Evolutionary conservation across 768 basidiomycete species (phyloP).

Genomic region (Tulasnella sp.): DNA sequence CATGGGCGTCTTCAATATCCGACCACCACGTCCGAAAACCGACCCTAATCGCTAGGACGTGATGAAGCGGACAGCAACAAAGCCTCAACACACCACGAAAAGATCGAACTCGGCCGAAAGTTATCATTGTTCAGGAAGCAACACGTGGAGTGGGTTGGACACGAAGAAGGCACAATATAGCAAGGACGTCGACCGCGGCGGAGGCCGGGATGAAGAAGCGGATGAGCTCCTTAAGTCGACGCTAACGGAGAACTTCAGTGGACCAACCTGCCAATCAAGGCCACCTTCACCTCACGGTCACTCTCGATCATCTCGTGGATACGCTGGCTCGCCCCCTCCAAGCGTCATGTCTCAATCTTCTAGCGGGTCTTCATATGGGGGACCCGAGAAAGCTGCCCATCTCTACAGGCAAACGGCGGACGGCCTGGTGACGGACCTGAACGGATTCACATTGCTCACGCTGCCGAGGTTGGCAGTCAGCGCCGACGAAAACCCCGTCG

Average conservation of each 20-base stretch:
- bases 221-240: too few relatives aligned
- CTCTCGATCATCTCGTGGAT: slow-evolving; percentile 25
- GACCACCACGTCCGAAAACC: neutral
- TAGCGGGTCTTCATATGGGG: too few relatives aligned
- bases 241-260: too few relatives aligned
- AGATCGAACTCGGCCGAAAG: neutral
- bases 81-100: neutral
- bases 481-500: too few relatives aligned
- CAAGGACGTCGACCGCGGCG: neutral
- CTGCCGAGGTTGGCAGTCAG: too few relatives aligned
- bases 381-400: too few relatives aligned
- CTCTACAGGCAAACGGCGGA: too few relatives aligned
- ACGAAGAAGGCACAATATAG: neutral
- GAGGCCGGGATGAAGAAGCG: neutral
- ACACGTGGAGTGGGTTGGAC: neutral
- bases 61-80: neutral
- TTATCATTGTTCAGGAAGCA: neutral
- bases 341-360: slow-evolving; percentile 18
- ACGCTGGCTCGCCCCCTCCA: slow-evolving; percentile 32
- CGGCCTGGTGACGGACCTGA: too few relatives aligned
- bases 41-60: neutral
- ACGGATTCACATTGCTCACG: too few relatives aligned
- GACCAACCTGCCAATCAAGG: too few relatives aligned
- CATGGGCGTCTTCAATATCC: neutral
- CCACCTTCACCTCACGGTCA: slow-evolving; percentile 31